Evolutionary conservation across 768 basidiomycete species (phyloP).

Genomic region (Candolleomyces aberdarensis): DNA sequence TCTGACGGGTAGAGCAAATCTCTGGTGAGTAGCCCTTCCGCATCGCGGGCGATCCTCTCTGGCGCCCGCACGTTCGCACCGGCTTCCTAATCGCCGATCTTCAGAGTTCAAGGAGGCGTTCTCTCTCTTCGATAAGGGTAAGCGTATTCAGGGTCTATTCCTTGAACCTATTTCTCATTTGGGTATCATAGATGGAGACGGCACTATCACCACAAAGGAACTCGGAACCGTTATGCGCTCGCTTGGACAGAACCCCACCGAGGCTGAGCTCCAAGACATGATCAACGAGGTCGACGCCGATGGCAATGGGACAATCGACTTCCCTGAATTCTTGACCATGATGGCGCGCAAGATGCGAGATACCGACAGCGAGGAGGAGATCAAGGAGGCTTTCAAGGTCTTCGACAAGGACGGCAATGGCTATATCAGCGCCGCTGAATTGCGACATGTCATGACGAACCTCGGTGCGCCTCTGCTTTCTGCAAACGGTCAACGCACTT

Average conservation of each 20-base stretch:
- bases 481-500: not conserved
- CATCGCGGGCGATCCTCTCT: conserved; percentile 8
- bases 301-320: conserved; percentile 89
- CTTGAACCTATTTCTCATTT: conserved; percentile 4
- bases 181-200: conserved; percentile 30
- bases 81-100: not conserved
- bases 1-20: conserved; percentile 69
- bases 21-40: conserved; percentile 54
- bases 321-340: conserved; percentile 76
- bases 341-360: conserved; percentile 53
- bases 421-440: conserved; percentile 83
- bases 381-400: conserved; percentile 50
- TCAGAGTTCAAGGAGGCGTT: conserved; percentile 98
- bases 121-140: conserved; percentile 95
- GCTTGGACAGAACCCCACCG: conserved; percentile 47
- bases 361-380: conserved; percentile 42
- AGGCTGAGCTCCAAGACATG: conserved; percentile 46
- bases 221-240: conserved; percentile 48
- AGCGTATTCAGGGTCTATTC: conserved; percentile 18
- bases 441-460: conserved; percentile 93
- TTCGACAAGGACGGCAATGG: conserved; percentile 98
- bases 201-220: conserved; percentile 48
- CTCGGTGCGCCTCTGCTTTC: conserved; percentile 53
- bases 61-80: not conserved
- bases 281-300: conserved; percentile 59